Base-by-base conservation (phyloP, 108 stramenopile species). In the Schizochytrium sp. region DNA sequence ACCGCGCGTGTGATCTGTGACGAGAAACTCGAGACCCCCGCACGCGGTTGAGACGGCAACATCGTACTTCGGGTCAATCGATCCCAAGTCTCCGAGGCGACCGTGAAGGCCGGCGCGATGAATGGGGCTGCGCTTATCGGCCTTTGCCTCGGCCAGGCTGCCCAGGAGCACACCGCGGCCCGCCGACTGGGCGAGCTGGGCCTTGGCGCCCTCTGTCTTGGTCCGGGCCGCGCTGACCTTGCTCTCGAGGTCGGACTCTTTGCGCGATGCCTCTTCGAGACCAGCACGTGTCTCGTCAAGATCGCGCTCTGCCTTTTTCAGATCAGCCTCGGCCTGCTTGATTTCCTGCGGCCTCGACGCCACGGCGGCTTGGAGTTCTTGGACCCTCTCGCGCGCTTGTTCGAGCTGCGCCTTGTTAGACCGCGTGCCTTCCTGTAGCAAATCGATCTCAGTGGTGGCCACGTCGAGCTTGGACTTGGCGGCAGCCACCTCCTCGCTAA, bases 11-110 rank as follows among this genome's bases (percentile, higher is more conserved):
- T 96, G 96, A 88, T 99, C 97, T 19, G 98, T 98, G 57, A 99
- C 97, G 89, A 99, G 96, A 88, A 97, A 91, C 89, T 98, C 97
- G 21, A 99, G 93, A 92, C 93, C 95, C 19, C 96, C 96, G 72
- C 97, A 97, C 3, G 98, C 97, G 21, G 99, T 98, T 21, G 97
- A 98, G 57, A 98, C 96, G 58, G 99, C 99, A 60, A 97, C 97
- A 91, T 99, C 99, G 91, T 98, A 97, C 90, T 97, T 90, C 57
- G 93, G 95, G 59, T 91, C 90, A 88, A 99, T 96, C 29, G 96
- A 91, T 23, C 97, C 98, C 48, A 99, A 94, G 90, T 98, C 98
- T 5, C 99, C 99, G 10, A 99, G 96, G 76, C 99, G 96, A 21
- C 99, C 99, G 72, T 95, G 91, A 44, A 99, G 91, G 25, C 98